Evolutionary conservation across 352 stramenopile genomes (phyloP), one percentile per base, ranked within the genome.

Genomic region (Phytopythium chamaehyphon): DNA sequence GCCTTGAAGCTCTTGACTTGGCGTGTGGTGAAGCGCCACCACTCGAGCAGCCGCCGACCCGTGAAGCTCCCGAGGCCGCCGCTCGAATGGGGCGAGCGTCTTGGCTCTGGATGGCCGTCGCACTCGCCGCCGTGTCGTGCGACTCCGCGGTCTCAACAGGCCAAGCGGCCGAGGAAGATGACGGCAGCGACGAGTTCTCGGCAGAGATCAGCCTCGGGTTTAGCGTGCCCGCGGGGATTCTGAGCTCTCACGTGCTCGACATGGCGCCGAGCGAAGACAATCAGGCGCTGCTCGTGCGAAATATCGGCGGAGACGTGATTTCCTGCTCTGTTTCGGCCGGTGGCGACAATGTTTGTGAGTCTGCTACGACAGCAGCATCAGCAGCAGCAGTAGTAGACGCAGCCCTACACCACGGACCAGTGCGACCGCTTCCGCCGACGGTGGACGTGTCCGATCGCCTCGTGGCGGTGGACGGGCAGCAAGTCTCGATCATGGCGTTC

Each of bases 381-480:
- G 14, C 31, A 0, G 12, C 4, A 8, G 12, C 18, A 14, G 33
- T 21, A 5, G 14, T 18, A 0, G 12, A 1, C 4, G 12, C 18
- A 14, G 33, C 28, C 12, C 19, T 0, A 5, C 40, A 7, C 18
- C 33, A 22, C 1, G 31, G 8, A 15, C 46, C 46, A 15, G 28
- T 52, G 8, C 46, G 31, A 1, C 46, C 46, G 6, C 12, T 14
- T 0, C 33, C 46, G 21, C 46, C 46, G 21, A 52, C 19, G 46
- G 26, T 35, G 12, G 33, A 43, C 15, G 7, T 52, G 6, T 72
- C 62, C 1, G 74, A 88, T 45, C 70, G 67, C 2, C 48, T 88
- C 8, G 60, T 90, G 19, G 40, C 62, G 11, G 71, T 81, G 3
- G 71, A 88, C 48, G 71, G 64, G n/a, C 33, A 71, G 2, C 23